Conservation (phyloP, 2,329 filamentous ascomycete genomes). For the Aspergillus fructus region DNA sequence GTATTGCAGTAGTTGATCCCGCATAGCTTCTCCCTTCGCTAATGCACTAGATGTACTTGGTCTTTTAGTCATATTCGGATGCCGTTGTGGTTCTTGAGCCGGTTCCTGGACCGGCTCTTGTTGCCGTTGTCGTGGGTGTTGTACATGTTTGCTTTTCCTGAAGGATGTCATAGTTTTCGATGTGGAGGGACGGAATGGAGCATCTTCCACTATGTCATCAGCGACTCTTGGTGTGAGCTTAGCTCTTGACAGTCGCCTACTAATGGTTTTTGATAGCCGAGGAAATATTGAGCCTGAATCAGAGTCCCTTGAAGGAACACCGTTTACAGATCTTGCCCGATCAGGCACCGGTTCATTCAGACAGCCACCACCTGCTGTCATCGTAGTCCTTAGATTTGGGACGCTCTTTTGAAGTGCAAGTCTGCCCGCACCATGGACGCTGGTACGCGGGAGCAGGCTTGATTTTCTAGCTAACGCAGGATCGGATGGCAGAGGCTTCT, state of each 20-base stretch:
- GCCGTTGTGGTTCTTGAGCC: conserved; percentile 9
- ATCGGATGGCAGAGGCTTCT: conserved; percentile 34
- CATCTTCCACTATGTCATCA: conserved; percentile 16
- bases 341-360: conserved; percentile 14
- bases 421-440: conserved; percentile 6
- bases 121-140: not conserved
- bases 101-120: conserved; percentile 2
- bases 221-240: conserved; percentile 20
- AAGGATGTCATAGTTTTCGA: conserved; percentile 24
- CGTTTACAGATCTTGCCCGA: conserved; percentile 26
- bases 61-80: conserved; percentile 7
- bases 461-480: conserved; percentile 16
- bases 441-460: conserved; percentile 13
- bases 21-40: conserved; percentile 27
- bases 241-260: conserved; percentile 26
- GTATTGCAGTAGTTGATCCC: conserved; percentile 32
- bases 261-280: conserved; percentile 20
- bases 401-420: conserved; percentile 17
- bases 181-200: conserved; percentile 25
- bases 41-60: conserved; percentile 9
- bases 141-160: conserved; percentile 19
- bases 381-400: conserved; percentile 17
- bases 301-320: conserved; percentile 12
- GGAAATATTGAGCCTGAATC: conserved; percentile 14
- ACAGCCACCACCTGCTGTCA: conserved; percentile 12